phyloP scores from a whole-genome alignment of 805 yeast genomes.

The Yarrowia osloensis region DNA sequence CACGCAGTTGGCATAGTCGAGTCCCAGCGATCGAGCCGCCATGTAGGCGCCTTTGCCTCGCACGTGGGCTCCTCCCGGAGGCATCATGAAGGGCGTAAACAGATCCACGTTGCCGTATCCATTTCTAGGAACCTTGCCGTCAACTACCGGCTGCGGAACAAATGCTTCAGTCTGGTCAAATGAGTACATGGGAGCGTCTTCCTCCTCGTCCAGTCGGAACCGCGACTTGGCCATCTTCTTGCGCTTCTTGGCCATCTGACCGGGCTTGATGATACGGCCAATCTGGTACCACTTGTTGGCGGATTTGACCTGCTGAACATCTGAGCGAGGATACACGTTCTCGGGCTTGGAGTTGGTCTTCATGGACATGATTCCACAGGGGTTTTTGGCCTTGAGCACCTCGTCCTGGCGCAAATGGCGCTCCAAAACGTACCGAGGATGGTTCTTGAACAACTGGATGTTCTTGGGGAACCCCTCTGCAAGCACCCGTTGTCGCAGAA shows the following conservation, averaged over 20 bases:
- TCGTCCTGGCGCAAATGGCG: slow-evolving; percentile 73
- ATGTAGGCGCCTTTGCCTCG: slow-evolving; percentile 43
- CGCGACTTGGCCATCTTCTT: slow-evolving; percentile 35
- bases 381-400: slow-evolving; percentile 63
- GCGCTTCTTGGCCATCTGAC: slow-evolving; percentile 53
- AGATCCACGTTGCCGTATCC: slow-evolving; percentile 83
- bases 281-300: slow-evolving; percentile 84
- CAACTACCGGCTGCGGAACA: slow-evolving; percentile 62
- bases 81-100: slow-evolving; percentile 78
- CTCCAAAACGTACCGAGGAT: slow-evolving; percentile 83
- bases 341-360: slow-evolving; percentile 47
- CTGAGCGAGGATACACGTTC: slow-evolving; percentile 57
- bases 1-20: slow-evolving; percentile 87
- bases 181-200: slow-evolving; percentile 58
- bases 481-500: slow-evolving; percentile 56
- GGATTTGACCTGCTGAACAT: slow-evolving; percentile 64
- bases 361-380: slow-evolving; percentile 71
- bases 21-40: slow-evolving; percentile 69
- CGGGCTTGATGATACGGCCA: slow-evolving; percentile 74
- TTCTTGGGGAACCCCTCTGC: slow-evolving; percentile 87
- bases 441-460: slow-evolving; percentile 78
- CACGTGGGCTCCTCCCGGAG: slow-evolving; percentile 67
- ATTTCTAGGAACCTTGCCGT: slow-evolving; percentile 73
- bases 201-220: slow-evolving; percentile 41
- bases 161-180: slow-evolving; percentile 74